phyloP scores from a whole-genome alignment of 805 yeast species.

The Zygosaccharomyces kombuchaensis region DNA sequence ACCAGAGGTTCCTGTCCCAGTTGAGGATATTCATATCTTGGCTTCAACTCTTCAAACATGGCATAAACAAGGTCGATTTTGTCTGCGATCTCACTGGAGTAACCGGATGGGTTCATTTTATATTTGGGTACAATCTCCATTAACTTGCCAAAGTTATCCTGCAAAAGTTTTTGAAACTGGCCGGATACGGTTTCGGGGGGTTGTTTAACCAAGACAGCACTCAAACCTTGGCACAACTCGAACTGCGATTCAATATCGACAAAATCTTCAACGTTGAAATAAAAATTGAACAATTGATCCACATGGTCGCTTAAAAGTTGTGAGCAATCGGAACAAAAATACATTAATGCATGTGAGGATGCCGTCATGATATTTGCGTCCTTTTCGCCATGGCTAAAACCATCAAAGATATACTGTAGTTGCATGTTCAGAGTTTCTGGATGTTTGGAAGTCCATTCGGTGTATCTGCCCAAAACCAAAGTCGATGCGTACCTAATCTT shows the following conservation, averaged over 20 bases:
- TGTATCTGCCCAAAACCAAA: slow-evolving; percentile 89
- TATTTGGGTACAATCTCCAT: slow-evolving; percentile 23
- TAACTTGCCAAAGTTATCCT: slow-evolving; percentile 41
- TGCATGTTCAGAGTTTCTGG: slow-evolving; percentile 79
- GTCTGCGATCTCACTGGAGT: slow-evolving; percentile 56
- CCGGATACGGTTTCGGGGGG: slow-evolving; percentile 49
- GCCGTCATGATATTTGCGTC: slow-evolving; percentile 59
- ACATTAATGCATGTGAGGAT: slow-evolving; percentile 90
- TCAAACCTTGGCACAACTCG: slow-evolving; percentile 86
- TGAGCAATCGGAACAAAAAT: slow-evolving; percentile 89
- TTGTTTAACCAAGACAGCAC: slow-evolving; percentile 69
- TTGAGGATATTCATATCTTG: slow-evolving; percentile 30
- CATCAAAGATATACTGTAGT: slow-evolving; percentile 75
- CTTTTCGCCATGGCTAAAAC: slow-evolving; percentile 43
- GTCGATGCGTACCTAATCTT: slow-evolving; percentile 91
- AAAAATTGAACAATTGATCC: slow-evolving; percentile 72
- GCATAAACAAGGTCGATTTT: slow-evolving; percentile 52
- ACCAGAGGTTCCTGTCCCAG: slow-evolving; percentile 31
- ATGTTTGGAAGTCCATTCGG: slow-evolving; percentile 90
- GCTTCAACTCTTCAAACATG: slow-evolving; percentile 31
- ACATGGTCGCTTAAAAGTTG: slow-evolving; percentile 56
- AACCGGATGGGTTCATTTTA: slow-evolving; percentile 28
- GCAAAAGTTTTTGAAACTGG: slow-evolving; percentile 64
- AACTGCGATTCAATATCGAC: slow-evolving; percentile 66
- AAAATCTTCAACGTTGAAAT: slow-evolving; percentile 48